A percentile compares a stretch with the other conserved stretches of the same genome.
Evolutionary conservation across 352 stramenopile genomes (phyloP).

Genomic region (Achlya hypogyna): DNA sequence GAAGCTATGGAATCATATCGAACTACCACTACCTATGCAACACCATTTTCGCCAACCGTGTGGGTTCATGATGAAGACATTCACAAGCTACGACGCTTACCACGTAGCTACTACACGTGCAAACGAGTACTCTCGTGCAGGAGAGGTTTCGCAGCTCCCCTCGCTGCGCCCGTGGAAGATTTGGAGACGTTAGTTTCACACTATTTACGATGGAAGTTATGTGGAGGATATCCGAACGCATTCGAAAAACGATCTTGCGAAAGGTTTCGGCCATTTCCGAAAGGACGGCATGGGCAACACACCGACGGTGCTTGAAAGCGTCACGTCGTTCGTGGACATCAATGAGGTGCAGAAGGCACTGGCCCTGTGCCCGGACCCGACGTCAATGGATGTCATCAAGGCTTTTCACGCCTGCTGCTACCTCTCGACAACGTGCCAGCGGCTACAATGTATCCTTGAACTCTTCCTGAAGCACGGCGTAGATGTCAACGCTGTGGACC

Average conservation of each 20-base stretch:
- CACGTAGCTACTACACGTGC: no score
- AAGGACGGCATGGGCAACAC: conserved; percentile 15
- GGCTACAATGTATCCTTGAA: conserved; percentile 19
- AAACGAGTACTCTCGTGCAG: no score
- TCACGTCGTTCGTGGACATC: conserved; percentile 17
- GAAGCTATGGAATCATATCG: no score
- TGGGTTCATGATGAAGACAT: no score
- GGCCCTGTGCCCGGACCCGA: background rate
- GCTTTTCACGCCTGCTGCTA: conserved; percentile 19
- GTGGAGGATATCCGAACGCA: background rate
- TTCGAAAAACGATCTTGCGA: conserved; percentile 22
- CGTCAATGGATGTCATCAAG: conserved; percentile 15
- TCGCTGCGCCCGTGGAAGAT: no score
- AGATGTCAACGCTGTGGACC: conserved; percentile 12
- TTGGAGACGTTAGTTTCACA: no score
- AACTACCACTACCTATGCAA: no score
- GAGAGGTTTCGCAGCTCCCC: no score
- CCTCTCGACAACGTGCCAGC: conserved; percentile 17
- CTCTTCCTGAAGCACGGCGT: conserved; percentile 20
- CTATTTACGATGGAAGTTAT: no score
- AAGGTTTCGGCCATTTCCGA: background rate
- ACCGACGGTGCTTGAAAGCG: conserved; percentile 14
- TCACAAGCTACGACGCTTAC: no score
- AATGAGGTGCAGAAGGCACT: conserved; percentile 19
- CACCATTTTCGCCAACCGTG: no score